phyloP scores from a whole-genome alignment of 805 yeast species.

The Candida ortonii region DNA sequence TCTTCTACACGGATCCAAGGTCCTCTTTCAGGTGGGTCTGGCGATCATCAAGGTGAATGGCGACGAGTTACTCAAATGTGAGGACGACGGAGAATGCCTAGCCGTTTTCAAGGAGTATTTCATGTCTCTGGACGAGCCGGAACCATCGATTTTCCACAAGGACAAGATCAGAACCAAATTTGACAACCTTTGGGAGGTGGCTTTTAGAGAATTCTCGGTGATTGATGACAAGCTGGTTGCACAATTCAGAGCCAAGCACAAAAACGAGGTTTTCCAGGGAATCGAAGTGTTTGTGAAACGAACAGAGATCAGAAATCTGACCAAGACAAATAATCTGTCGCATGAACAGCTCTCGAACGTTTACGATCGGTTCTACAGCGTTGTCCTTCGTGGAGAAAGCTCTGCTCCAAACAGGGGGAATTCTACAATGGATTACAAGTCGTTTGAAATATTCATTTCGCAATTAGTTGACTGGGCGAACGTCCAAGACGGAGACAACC shows the following conservation, averaged over 20 bases:
- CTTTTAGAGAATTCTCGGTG: constrained; percentile 84
- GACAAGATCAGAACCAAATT: constrained; percentile 72
- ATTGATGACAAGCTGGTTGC: constrained; percentile 72
- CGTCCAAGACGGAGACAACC: constrained; percentile 36
- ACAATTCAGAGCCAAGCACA: constrained; percentile 65
- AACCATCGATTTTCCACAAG: constrained; percentile 65
- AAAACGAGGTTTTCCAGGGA: constrained; percentile 76
- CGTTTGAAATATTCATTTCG: constrained; percentile 70
- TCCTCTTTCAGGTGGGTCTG: constrained; percentile 87
- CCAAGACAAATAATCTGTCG: constrained; percentile 62
- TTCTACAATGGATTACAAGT: constrained; percentile 66
- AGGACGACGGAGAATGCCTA: constrained; percentile 91
- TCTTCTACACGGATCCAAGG: constrained; percentile 83
- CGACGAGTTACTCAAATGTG: constrained; percentile 70
- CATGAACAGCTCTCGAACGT: constrained; percentile 61
- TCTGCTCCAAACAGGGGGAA: constrained; percentile 61
- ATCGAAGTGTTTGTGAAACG: constrained; percentile 89
- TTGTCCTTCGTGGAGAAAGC: constrained; percentile 61
- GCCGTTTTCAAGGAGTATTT: constrained; percentile 83
- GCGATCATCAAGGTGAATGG: constrained; percentile 90
- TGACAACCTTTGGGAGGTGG: constrained; percentile 85
- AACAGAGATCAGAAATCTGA: constrained; percentile 84
- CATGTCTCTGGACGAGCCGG: constrained; percentile 69
- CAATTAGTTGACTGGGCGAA: constrained; percentile 86
- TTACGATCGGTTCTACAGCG: constrained; percentile 81